phyloP scores from a whole-genome alignment of 768 basidiomycete genomes.

The Dictyophora rubrovolvata region DNA sequence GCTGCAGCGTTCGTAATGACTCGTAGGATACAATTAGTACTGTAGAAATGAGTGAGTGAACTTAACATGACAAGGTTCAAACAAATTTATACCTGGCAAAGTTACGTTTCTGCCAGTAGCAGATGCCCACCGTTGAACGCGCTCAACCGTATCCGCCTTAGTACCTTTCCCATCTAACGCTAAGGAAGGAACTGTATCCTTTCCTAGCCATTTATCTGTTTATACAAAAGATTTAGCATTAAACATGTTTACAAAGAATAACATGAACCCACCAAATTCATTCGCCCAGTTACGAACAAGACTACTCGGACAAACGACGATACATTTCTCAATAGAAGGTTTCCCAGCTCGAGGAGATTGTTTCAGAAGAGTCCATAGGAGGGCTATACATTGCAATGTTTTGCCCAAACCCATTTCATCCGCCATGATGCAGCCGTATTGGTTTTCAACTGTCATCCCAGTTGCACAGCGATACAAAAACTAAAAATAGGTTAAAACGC shows the following conservation, averaged over 20 bases:
- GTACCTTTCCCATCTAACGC: conserved; percentile 90
- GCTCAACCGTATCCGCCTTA: conserved; percentile 68
- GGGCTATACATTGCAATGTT: conserved; percentile 91
- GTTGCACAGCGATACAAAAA: conserved; percentile 94
- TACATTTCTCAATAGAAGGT: conserved; percentile 89
- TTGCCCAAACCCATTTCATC: conserved; percentile 99
- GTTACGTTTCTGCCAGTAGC: conserved; percentile 84
- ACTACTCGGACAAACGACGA: conserved; percentile 95
- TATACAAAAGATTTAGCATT: neutral
- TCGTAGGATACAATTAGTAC: conserved; percentile 99
- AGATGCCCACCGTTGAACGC: conserved; percentile 82
- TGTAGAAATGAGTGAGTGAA: conserved; percentile 19
- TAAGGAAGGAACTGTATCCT: conserved; percentile 68
- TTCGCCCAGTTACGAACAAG: conserved; percentile 99
- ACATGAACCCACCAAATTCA: conserved; percentile 60
- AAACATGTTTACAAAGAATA: neutral
- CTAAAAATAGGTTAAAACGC: conserved; percentile 28
- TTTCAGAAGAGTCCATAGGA: conserved; percentile 91
- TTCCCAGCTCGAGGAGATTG: conserved; percentile 87
- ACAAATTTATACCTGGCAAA: conserved; percentile 61
- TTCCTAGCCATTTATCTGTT: conserved; percentile 91
- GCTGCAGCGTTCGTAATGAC: conserved; percentile 73
- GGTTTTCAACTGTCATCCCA: conserved; percentile 84
- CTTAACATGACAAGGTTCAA: neutral
- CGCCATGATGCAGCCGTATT: conserved; percentile 90